These are phyloP conservation scores for Trifolium pratense DNA, from an alignment of 306 rosid species.

Conservation along the genomic window DNA sequence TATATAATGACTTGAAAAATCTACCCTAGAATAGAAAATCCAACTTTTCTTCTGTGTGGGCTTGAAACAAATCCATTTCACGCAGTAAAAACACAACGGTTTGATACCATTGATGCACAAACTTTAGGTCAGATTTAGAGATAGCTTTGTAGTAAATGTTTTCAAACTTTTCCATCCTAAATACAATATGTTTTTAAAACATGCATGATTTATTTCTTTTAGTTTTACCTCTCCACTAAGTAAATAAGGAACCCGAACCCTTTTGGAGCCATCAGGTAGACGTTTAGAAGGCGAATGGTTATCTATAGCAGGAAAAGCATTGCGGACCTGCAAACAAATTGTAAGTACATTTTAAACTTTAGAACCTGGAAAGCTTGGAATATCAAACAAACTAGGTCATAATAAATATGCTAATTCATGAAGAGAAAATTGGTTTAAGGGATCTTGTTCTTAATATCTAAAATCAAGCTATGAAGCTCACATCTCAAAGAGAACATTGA, in stretches of 20 bases:
- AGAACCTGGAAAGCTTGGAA: conserved; percentile 25
- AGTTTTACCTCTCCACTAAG: conserved; percentile 62
- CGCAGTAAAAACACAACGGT: background rate
- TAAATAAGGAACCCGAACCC: conserved; percentile 76
- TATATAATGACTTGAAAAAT: background rate
- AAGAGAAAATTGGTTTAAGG: background rate
- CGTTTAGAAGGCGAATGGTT: conserved; percentile 74
- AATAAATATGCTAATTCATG: conserved; percentile 23
- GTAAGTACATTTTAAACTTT: conserved; percentile 23
- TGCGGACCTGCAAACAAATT: conserved; percentile 59
- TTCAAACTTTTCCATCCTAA: background rate
- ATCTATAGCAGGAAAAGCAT: conserved; percentile 48
- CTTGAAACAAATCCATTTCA: conserved; percentile 20
- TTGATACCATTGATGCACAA: conserved; percentile 18
- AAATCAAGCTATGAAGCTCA: conserved; percentile 3
- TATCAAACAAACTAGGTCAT: background rate
- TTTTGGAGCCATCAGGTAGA: conserved; percentile 90
- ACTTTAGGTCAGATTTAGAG: background rate
- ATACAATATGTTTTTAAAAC: background rate
- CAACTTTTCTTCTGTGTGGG: background rate
- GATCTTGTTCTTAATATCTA: conserved; percentile 5
- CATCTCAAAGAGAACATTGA: background rate
- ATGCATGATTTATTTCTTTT: background rate
- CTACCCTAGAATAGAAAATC: conserved; percentile 22
- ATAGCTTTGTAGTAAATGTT: conserved; percentile 3